Conservation (phyloP, 306 rosid species). For the Vigna mungo region DNA sequence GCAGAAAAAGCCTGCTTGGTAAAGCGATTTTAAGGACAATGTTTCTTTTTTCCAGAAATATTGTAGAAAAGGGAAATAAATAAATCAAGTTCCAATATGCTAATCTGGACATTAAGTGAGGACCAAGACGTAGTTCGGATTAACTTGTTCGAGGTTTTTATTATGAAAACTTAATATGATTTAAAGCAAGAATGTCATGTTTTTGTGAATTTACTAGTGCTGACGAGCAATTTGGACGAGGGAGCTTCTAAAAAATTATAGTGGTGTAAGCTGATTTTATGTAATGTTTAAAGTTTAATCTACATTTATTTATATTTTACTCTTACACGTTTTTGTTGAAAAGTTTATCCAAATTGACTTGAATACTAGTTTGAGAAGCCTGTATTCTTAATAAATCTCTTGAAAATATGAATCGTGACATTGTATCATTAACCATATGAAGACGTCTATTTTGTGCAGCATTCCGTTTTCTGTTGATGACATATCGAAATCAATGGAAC, state of each 20-base stretch:
- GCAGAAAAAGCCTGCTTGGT: not conserved
- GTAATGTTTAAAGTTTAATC: not conserved
- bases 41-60: not conserved
- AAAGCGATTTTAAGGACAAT: not conserved
- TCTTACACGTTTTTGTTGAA: not conserved
- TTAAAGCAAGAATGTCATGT: not conserved
- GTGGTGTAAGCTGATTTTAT: not conserved
- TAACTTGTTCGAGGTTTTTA: not conserved
- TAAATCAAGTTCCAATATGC: conserved; percentile 15
- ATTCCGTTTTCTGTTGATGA: conserved; percentile 68
- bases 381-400: conserved; percentile 21
- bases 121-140: not conserved
- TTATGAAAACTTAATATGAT: not conserved
- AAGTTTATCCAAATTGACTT: not conserved
- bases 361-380: conserved; percentile 17
- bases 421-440: conserved; percentile 37
- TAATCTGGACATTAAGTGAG: conserved; percentile 2
- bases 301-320: not conserved
- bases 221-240: not conserved
- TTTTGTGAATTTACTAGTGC: not conserved
- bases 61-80: not conserved
- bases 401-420: conserved; percentile 4
- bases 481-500: conserved; percentile 63
- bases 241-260: conserved; percentile 9
- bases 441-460: conserved; percentile 51